Conservation (phyloP, 2,329 filamentous ascomycete species). For the Pseudogymnoascus sp. region DNA sequence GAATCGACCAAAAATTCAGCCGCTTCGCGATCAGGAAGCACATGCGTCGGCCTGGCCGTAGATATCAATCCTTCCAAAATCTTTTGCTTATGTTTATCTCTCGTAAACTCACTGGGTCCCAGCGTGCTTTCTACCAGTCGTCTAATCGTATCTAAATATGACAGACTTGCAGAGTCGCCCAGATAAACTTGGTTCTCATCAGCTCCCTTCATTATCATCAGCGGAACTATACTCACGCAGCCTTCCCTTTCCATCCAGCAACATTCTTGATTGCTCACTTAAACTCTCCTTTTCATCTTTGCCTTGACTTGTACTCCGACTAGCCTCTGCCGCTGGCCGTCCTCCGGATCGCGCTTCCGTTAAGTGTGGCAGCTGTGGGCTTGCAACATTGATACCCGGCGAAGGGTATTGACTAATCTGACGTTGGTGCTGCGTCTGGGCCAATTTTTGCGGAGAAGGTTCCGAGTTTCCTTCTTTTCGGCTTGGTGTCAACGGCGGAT, state of each 20-base stretch:
- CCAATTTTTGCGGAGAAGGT: neutral
- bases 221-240: neutral
- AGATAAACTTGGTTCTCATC: slow-evolving; percentile 15
- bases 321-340: neutral
- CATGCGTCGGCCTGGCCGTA: slow-evolving; percentile 10
- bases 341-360: neutral
- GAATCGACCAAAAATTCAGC: slow-evolving; percentile 11
- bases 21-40: slow-evolving; percentile 11
- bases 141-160: slow-evolving; percentile 24
- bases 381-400: neutral
- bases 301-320: neutral
- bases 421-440: neutral
- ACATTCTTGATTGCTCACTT: slow-evolving; percentile 10
- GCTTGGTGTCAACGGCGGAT: neutral
- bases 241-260: slow-evolving; percentile 13
- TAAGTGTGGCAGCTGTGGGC: neutral
- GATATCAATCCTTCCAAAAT: slow-evolving; percentile 21
- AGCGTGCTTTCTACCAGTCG: slow-evolving; percentile 22
- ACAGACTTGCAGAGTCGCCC: slow-evolving; percentile 24
- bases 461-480: neutral
- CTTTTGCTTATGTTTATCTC: slow-evolving; percentile 20
- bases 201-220: neutral
- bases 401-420: neutral
- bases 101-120: slow-evolving; percentile 22
- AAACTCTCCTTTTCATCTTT: slow-evolving; percentile 9